Evolutionary conservation across 345 rosid species (phyloP), one percentile per base, ranked within the genome.

Genomic region (Camelina sativa): DNA sequence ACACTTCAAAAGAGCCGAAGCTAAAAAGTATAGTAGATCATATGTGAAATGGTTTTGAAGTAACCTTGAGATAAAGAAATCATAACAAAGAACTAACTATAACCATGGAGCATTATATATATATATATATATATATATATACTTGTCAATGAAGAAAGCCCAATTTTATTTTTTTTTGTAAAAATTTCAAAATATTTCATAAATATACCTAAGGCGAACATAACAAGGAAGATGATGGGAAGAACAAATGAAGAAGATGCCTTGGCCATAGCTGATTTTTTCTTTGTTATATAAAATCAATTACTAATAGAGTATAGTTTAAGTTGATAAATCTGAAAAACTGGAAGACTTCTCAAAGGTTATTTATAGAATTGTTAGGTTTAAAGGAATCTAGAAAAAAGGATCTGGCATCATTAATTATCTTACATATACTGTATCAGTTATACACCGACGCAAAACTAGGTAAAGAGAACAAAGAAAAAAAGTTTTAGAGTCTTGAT

Each of bases 211-310:
- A 55, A 55, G 0, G 34, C 16, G 7, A 65, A 65, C 64, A 54
- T 32, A 9, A 73, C 48, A 44, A 73, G 28, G 48, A 64, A 55
- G 11, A 73, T 61, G 61, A 50, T 38, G 7, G 68, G 20, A 10
- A 62, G 1, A 38, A 72, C 76, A 38, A 51, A 8, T 7, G 43
- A 9, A 17, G 35, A 62, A 28, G 34, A 7, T 72, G 69, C 1
- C 16, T 63, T 63, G 16, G 69, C 55, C 76, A 72, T 71, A 35
- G 2, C 22, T 69, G 13, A 28, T 69, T 1, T 16, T 44, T 11
- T 15, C n/a, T 48, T 7, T 8, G 23, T 19, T 50, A 34, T 57
- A 15, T 30, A 19, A 35, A 43, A 30, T 16, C 7, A 4, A 16
- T 11, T 17, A 19, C 4, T 11, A 35, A 35, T 51, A 13, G 11